These are phyloP conservation scores for Didymella sp. DNA, from an alignment of 2,329 filamentous ascomycete species.

Conservation along the genomic window DNA sequence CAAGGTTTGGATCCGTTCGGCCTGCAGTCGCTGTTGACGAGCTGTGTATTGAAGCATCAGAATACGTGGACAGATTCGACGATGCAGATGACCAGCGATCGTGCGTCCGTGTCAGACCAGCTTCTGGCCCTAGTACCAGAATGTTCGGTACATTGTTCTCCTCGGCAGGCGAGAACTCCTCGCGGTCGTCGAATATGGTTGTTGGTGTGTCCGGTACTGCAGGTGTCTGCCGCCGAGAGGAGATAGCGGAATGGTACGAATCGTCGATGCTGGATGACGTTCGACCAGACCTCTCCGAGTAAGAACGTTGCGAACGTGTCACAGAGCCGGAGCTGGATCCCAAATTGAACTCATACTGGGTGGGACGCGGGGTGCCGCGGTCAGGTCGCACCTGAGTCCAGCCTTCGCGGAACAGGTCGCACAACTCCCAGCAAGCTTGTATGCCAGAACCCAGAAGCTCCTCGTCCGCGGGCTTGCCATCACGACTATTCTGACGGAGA, in stretches of 20 bases:
- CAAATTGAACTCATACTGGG: conserved; percentile 70
- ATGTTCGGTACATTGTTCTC: conserved; percentile 84
- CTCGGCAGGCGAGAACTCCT: conserved; percentile 74
- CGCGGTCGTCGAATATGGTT: conserved; percentile 91
- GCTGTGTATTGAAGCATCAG: conserved; percentile 68
- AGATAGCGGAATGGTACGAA: conserved; percentile 55
- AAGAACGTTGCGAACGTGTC: conserved; percentile 40
- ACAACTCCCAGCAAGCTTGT: conserved; percentile 93
- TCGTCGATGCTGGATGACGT: conserved; percentile 54
- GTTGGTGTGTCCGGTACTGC: conserved; percentile 83
- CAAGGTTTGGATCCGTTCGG: conserved; percentile 77
- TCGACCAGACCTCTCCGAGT: conserved; percentile 45
- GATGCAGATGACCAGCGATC: conserved; percentile 80
- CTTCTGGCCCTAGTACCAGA: conserved; percentile 78
- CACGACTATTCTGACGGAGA: conserved; percentile 79
- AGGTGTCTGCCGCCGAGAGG: conserved; percentile 43
- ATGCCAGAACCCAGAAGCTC: conserved; percentile 87
- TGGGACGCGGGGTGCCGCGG: conserved; percentile 81
- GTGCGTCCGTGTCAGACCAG: conserved; percentile 58
- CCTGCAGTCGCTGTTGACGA: conserved; percentile 74
- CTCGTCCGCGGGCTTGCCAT: conserved; percentile 76
- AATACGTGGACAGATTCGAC: conserved; percentile 79
- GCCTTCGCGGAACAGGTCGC: conserved; percentile 89
- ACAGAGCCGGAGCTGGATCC: conserved; percentile 47
- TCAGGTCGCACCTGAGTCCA: conserved; percentile 91